Evolutionary conservation across 371 early-diverging fungal species (phyloP).

Genomic region (Actinomucor elegans): DNA sequence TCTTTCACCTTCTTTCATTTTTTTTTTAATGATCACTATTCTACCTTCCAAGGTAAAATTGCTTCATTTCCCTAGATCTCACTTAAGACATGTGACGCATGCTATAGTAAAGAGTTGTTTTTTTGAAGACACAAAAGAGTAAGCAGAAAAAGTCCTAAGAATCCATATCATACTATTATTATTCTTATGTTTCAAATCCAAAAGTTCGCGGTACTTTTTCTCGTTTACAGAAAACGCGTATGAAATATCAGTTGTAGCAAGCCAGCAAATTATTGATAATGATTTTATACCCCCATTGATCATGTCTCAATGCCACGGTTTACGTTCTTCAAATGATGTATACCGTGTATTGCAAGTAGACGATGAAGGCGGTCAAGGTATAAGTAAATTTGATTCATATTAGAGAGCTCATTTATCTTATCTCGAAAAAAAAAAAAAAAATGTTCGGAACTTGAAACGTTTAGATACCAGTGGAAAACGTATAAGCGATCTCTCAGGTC

Average conservation of each 20-base stretch:
- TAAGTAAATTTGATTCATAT: no score
- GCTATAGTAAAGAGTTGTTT: conserved; percentile 67
- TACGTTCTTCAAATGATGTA: conserved; percentile 52
- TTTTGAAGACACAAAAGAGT: conserved; percentile 45
- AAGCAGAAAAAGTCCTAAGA: conserved; percentile 10
- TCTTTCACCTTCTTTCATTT: no score
- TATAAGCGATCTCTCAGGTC: conserved; percentile 71
- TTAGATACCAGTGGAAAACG: conserved; percentile 69
- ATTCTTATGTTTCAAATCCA: no score
- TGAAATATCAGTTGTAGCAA: conserved; percentile 72
- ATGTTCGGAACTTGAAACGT: no score
- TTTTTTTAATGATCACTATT: conserved; percentile 48
- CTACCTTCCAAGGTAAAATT: conserved; percentile 46
- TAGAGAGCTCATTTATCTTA: no score
- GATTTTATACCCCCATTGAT: conserved; percentile 49
- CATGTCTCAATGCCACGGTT: conserved; percentile 37
- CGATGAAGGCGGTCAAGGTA: conserved; percentile 67
- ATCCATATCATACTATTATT: neutral
- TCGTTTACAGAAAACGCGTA: conserved; percentile 74
- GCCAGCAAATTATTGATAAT: conserved; percentile 51
- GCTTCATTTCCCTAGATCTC: conserved; percentile 46
- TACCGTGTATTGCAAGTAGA: conserved; percentile 75
- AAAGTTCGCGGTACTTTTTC: conserved; percentile 65
- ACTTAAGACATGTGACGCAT: conserved; percentile 54
- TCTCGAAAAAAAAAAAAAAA: no score